Evolutionary conservation across 495 filamentous ascomycete species (phyloP), one percentile per base, ranked within the genome.

Genomic region (Hypoxylon crocopeplum): DNA sequence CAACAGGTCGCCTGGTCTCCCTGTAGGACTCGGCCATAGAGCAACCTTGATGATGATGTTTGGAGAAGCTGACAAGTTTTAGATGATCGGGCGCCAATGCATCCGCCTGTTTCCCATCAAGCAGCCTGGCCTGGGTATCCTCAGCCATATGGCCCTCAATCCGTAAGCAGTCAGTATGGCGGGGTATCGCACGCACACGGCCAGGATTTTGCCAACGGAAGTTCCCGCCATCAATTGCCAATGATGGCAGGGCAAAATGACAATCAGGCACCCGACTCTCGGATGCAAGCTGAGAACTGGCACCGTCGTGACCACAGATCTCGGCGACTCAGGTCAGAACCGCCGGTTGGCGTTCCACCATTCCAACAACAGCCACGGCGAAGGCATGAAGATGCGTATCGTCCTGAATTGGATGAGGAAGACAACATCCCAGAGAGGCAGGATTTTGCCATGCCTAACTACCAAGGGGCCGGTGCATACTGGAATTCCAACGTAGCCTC

Each of bases 41-140:
- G 7, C 12, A 20, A 21, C 21, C 5, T 45, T 7, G n/a, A n/a
- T 17, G 19, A 33, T 30, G 39, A 39, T 51, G 8, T 34, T 30
- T 45, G 24, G 37, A 8, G 15, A 47, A 55, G 42, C 54, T 59
- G 48, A 64, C 44, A 34, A 40, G 22, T 29, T 39, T 11, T 33
- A 64, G 60, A 54, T 46, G 54, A 40, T 32, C 20, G 22, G 21
- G 21, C 17, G 30, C 13, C 44, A 6, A 22, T 13, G 15, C 10
- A 47, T 38, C 6, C 24, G n/a, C 7, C 10, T 7, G 4, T 27
- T 27, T 29, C 48, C 16, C 42, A 33, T 19, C 42, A 27, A 19
- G 46, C 36, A 50, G n/a, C 11, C 40, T 33, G 42, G 60, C 13
- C 30, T 50, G 32, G 25, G 29, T 44, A 54, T 50, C 40, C 54